Base-by-base conservation (phyloP, 1,284 basidiomycete genomes). In the Papiliotrema nemorosa region DNA sequence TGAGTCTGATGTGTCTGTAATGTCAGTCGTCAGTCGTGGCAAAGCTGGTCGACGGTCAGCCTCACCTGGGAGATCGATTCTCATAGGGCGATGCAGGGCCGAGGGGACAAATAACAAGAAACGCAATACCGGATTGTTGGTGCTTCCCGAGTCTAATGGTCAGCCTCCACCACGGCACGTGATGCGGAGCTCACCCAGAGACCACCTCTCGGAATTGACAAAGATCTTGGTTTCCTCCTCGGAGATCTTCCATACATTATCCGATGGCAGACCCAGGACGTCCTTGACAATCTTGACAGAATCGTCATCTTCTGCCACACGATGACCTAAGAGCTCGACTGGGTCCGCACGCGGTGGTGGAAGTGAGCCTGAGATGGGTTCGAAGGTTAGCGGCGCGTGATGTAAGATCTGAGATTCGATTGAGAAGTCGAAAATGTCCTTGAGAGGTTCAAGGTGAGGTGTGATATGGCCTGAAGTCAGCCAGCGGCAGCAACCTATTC, bases 151-250 rank as follows among this genome's bases (percentile, higher is more conserved):
- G 55, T 75, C 73, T 73, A 52, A 5, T 5, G 26, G 29, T 25
- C n/a, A 24, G 31, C 47, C 54, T 85, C 84, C 0, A 86, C 88
- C 5, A 9, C 9, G 7, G 9, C 24, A 22, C 27, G 14, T 2
- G 14, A 42, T 40, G 44, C 22, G 20, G 21, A 27, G 70, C 80
- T 72, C 63, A 92, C 90, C 89, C 38, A 98, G 72, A 14, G 85
- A 88, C 94, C 94, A 98, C 67, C 92, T 87, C 14, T 91, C 93
- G 3, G 90, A 90, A 66, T 98, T 98, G 49, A 98, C 81, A 64
- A 98, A 98, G 0, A 91, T 83, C 21, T 86, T 90, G 51, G 93
- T 78, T 60, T 91, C 83, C 60, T 91, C 89, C 50, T 84, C 82
- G 13, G 82, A 83, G 35, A 96, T 73, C 0, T 82, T 81, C 69